Percentiles rank a stretch among this genome's conserved stretches.
Evolutionary conservation across 1,139 yeast species (phyloP).

Genomic region (Hemisphaericaspora subhashii): DNA sequence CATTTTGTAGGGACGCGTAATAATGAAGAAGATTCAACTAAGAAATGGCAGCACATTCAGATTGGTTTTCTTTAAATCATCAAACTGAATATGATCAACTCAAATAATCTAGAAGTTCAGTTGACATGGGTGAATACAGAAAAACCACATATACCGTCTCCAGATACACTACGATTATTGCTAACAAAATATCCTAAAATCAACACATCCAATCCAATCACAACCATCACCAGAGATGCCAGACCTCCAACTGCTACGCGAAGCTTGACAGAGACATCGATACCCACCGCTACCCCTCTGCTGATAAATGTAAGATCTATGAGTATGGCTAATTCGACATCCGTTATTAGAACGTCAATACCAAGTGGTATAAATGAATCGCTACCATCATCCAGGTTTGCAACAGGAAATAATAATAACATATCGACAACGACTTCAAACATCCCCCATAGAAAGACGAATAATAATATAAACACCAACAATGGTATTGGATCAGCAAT

Average conservation of each 20-base stretch:
- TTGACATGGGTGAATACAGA: constrained; percentile 15
- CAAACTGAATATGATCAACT: background rate
- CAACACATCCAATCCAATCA: background rate
- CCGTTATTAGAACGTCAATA: background rate
- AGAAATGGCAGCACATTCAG: background rate
- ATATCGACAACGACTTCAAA: too few species aligned
- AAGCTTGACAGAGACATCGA: background rate
- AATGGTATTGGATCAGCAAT: too few species aligned
- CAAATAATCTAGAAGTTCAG: constrained; percentile 15
- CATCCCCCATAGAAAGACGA: too few species aligned
- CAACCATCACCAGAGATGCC: background rate
- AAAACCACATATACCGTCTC: constrained; percentile 14
- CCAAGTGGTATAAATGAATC: too few species aligned
- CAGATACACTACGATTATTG: constrained; percentile 7
- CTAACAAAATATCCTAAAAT: constrained; percentile 17
- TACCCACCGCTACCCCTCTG: background rate
- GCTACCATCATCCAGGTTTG: too few species aligned
- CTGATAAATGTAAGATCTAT: background rate
- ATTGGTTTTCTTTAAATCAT: background rate
- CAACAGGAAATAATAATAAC: too few species aligned
- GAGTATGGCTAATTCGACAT: background rate
- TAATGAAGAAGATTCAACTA: background rate
- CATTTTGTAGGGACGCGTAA: too few species aligned
- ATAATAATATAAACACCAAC: too few species aligned
- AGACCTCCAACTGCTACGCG: background rate